Percentiles rank a stretch among this genome's conserved stretches.
Evolutionary conservation across 805 yeast species (phyloP).

Genomic region (Yarrowia porcina): DNA sequence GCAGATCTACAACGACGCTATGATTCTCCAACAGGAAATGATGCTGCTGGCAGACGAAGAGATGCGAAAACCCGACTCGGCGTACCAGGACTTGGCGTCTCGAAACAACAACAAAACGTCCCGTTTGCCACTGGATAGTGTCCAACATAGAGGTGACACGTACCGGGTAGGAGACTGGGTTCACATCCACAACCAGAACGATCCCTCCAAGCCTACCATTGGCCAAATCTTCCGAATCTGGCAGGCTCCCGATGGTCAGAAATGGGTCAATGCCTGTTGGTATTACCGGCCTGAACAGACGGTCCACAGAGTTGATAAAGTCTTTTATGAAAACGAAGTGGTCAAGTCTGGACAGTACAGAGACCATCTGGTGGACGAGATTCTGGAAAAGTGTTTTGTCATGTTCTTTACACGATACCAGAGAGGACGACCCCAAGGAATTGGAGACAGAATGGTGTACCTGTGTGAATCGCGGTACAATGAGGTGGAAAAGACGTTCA

Average conservation of each 20-base stretch:
- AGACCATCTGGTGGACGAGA: conserved; percentile 85
- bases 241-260: conserved; percentile 73
- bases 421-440: conserved; percentile 85
- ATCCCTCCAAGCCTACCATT: conserved; percentile 82
- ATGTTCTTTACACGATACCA: conserved; percentile 91
- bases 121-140: conserved; percentile 75
- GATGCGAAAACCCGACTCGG: conserved; percentile 76
- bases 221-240: conserved; percentile 93
- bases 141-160: conserved; percentile 64
- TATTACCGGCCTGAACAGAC: conserved; percentile 97
- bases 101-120: conserved; percentile 55
- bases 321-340: conserved; percentile 91
- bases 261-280: conserved; percentile 95
- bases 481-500: conserved; percentile 84
- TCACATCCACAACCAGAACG: conserved; percentile 80
- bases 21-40: conserved; percentile 59
- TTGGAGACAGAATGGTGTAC: conserved; percentile 67
- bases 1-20: conserved; percentile 58
- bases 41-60: conserved; percentile 59
- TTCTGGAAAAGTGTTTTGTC: conserved; percentile 90
- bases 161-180: conserved; percentile 96
- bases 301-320: conserved; percentile 83
- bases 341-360: conserved; percentile 96
- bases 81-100: conserved; percentile 48
- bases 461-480: conserved; percentile 94